These are phyloP conservation scores for Lumnitzera racemosa DNA, from an alignment of 345 rosid genomes.

Conservation along the genomic window DNA sequence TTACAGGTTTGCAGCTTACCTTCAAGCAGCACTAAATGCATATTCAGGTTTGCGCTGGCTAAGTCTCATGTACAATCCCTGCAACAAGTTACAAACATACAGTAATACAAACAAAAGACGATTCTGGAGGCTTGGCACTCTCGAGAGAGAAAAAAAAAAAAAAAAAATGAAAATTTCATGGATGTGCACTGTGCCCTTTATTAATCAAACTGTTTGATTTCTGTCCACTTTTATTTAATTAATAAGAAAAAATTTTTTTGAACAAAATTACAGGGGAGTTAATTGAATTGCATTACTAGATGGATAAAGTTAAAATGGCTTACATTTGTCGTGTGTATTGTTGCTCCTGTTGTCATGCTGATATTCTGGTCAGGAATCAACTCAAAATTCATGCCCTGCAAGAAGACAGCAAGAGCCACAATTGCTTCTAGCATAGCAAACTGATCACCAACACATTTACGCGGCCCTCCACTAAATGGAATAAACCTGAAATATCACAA, in stretches of 20 bases:
- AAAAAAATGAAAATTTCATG: no score
- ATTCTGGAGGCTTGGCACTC: no score
- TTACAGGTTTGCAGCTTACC: constrained; percentile 18
- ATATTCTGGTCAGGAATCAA: constrained; percentile 83
- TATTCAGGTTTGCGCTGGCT: constrained; percentile 32
- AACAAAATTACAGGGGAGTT: no score
- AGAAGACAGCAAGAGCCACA: constrained; percentile 67
- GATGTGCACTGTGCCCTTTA: no score
- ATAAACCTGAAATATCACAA: constrained; percentile 44
- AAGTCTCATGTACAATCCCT: constrained; percentile 83
- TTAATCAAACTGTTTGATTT: no score
- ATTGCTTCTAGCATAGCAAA: constrained; percentile 88
- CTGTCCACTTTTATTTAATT: no score
- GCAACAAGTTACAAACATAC: constrained; percentile 17
- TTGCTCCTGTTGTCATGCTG: constrained; percentile 93
- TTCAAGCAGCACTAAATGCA: constrained; percentile 14
- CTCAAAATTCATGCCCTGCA: constrained; percentile 68
- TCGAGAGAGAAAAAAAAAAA: no score
- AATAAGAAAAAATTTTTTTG: no score
- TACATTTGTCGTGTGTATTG: constrained; percentile 87
- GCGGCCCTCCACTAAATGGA: constrained; percentile 96
- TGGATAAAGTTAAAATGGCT: not conserved
- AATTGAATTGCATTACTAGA: no score
- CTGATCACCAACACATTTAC: constrained; percentile 94
- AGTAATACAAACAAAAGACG: not conserved